Evolutionary conservation across 2,329 filamentous ascomycete genomes (phyloP).

Genomic region (Pseudofabraea citricarpa): DNA sequence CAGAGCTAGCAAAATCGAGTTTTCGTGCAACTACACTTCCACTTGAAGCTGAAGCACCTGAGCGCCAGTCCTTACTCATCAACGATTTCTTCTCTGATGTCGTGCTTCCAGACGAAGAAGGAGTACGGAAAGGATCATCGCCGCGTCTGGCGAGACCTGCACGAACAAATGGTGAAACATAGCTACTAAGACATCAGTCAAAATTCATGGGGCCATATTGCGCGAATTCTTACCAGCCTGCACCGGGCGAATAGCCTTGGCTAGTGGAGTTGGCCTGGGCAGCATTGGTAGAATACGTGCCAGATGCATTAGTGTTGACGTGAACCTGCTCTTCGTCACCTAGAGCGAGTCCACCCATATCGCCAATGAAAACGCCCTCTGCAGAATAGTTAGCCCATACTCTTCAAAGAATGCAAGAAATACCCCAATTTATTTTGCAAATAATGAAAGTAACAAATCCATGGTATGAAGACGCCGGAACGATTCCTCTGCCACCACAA

Average conservation of each 20-base stretch:
- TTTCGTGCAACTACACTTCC: no score
- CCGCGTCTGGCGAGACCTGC: conserved; percentile 13
- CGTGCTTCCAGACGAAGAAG: conserved; percentile 13
- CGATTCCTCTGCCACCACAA: no score
- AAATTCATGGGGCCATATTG: neutral
- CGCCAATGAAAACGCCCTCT: conserved; percentile 9
- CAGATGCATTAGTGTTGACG: conserved; percentile 8
- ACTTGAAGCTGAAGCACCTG: no score
- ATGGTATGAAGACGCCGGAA: no score
- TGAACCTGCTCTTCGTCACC: conserved; percentile 11
- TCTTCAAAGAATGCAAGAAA: no score
- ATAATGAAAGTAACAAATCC: no score
- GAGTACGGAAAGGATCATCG: conserved; percentile 19
- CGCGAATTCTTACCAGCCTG: conserved; percentile 15
- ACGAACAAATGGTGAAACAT: conserved; percentile 24
- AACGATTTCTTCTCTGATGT: conserved; percentile 11
- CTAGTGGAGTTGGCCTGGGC: conserved; percentile 2
- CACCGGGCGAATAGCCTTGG: conserved; percentile 10
- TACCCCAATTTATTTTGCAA: no score
- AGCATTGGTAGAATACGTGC: conserved; percentile 10
- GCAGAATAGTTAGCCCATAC: no score
- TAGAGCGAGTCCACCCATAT: conserved; percentile 9
- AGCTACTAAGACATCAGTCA: conserved; percentile 13
- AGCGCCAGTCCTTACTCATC: conserved; percentile 23
- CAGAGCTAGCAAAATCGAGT: no score